Evolutionary conservation across 352 stramenopile species (phyloP), one percentile per base, ranked within the genome.

Genomic region (Elongisporangium anandrum): DNA sequence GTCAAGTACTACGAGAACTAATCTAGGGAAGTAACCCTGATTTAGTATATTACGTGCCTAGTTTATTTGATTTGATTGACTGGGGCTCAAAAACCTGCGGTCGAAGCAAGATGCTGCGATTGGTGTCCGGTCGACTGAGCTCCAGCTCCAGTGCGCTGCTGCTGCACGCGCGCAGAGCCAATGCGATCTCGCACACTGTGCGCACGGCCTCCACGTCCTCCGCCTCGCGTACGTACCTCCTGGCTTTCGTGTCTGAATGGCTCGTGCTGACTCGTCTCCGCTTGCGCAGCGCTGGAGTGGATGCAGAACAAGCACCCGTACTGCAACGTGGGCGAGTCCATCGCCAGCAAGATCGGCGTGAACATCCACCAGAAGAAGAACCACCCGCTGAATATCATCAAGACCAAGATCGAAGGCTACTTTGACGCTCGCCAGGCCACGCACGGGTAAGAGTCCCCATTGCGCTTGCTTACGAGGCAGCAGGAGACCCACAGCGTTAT

Each of bases 311-410:
- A 67, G 54, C 71, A 75, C 21, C 76, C 85, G 52, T 87, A 77
- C 61, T 97, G 94, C 72, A 97, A 97, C 60, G 75, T 97, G 16
- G 72, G 80, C 52, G 75, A 90, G 45, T 83, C 78, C 17, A 95
- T 97, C 45, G 83, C 81, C 19, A 67, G 75, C 53, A 97, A 97
- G 65, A 94, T 97, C 52, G 91, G 90, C 39, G 69, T 80, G 41
- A 96, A 96, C 59, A 57, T 97, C 61, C 91, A 97, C 71, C 74
- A 70, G 21, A 67, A 89, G 67, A 72, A 76, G 47, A 78, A 96
- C 60, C 91, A 97, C 67, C 91, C 91, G 57, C 73, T 97, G 54
- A 87, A 95, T 65, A 97, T 97, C 61, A 97, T 97, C 65, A 97
- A 97, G 71, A 90, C 79, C 57, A 96, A 90, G 71, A 97, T 97